phyloP scores from a whole-genome alignment of 176 grass and related monocot species.

The Raddia distichophylla region DNA sequence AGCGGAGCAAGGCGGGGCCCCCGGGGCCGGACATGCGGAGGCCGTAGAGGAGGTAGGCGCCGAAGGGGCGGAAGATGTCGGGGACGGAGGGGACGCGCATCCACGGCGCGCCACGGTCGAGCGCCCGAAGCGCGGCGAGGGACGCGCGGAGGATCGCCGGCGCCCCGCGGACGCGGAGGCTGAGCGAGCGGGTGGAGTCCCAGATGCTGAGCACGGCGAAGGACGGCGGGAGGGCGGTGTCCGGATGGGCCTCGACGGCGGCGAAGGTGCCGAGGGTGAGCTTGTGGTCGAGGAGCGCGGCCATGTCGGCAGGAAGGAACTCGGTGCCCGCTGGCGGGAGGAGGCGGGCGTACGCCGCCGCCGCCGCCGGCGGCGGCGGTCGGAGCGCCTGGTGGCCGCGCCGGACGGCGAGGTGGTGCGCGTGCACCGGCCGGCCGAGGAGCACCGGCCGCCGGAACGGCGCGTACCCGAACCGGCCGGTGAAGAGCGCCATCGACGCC shows the following conservation, averaged over 20 bases:
- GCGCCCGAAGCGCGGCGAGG: conserved; percentile 49
- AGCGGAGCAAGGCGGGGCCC: conserved; percentile 54
- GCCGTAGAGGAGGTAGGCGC: conserved; percentile 69
- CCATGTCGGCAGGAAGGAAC: conserved; percentile 76
- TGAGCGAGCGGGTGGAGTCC: conserved; percentile 60
- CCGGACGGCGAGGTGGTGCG: conserved; percentile 37
- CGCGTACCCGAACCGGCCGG: conserved; percentile 58
- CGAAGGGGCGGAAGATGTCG: conserved; percentile 75
- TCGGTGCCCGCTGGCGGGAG: conserved; percentile 45
- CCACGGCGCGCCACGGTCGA: conserved; percentile 61
- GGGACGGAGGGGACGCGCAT: conserved; percentile 64
- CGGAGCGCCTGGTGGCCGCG: conserved; percentile 34
- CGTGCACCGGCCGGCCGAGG: conserved; percentile 67
- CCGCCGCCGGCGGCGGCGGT: conserved; percentile 47
- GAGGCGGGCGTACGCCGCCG: conserved; percentile 42
- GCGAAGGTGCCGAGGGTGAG: conserved; percentile 71
- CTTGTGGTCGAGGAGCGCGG: conserved; percentile 64
- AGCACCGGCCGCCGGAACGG: conserved; percentile 61
- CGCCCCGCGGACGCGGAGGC: conserved; percentile 49
- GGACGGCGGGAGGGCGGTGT: conserved; percentile 31
- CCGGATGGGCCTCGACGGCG: conserved; percentile 37
- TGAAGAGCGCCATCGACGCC: conserved; percentile 72
- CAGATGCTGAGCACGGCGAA: conserved; percentile 69
- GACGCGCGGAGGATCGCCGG: conserved; percentile 39
- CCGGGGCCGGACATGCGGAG: conserved; percentile 59